Percentiles rank a stretch among this genome's conserved stretches.
Evolutionary conservation across 2,329 filamentous ascomycete species (phyloP).

Genomic region (Zasmidium angulare): DNA sequence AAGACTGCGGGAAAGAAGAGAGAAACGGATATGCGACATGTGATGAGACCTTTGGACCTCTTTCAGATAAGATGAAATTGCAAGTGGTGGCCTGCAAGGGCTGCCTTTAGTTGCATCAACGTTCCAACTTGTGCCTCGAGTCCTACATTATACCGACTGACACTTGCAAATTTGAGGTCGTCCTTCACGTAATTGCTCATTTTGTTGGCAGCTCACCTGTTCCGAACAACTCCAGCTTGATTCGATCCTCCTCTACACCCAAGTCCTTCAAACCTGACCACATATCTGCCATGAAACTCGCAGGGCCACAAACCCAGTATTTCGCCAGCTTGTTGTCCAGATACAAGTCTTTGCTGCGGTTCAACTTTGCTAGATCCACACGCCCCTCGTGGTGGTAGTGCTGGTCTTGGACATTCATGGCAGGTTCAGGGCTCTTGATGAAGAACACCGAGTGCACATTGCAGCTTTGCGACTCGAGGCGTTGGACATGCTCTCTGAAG

Average conservation of each 20-base stretch:
- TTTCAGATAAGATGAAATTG: constrained; percentile 7
- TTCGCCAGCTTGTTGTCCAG: constrained; percentile 55
- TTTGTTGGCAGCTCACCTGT: constrained; percentile 16
- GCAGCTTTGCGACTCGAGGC: constrained; percentile 43
- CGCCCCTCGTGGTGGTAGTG: constrained; percentile 62
- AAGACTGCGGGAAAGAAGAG: not conserved
- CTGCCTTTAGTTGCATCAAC: too few species aligned
- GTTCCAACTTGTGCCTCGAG: too few species aligned
- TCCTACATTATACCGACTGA: too few species aligned
- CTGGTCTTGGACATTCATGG: constrained; percentile 49
- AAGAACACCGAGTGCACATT: constrained; percentile 60
- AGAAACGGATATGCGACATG: not conserved
- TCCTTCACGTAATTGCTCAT: too few species aligned
- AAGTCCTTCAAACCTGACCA: constrained; percentile 52
- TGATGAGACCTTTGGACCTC: not conserved
- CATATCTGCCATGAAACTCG: constrained; percentile 66
- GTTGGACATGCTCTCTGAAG: constrained; percentile 54
- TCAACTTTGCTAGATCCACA: constrained; percentile 51
- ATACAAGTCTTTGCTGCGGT: constrained; percentile 55
- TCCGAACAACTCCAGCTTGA: constrained; percentile 26
- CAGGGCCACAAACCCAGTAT: constrained; percentile 73
- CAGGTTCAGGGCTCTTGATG: constrained; percentile 50
- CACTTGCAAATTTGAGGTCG: too few species aligned
- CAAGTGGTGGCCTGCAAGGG: constrained; percentile 4
- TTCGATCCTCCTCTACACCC: constrained; percentile 50